Base-by-base conservation (phyloP, 306 rosid genomes). In the Arachis stenosperma region DNA sequence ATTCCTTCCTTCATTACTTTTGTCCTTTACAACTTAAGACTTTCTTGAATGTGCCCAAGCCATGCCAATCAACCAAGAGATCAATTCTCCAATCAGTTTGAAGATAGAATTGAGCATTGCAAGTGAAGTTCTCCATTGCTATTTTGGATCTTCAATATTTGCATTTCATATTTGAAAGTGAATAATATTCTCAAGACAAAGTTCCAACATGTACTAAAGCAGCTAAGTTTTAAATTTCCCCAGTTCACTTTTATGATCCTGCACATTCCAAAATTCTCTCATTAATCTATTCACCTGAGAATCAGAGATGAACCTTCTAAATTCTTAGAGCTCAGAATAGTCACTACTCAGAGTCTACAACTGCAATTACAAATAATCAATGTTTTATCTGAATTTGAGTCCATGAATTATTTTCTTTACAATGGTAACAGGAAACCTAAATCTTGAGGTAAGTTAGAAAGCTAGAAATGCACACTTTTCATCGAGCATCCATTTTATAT, bases 71-170 rank as follows among this genome's bases (percentile, higher is more conserved):
- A 79, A 51, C 71, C 57, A n/a, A n/a, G n/a, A n/a, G n/a, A n/a
- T n/a, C n/a, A 78, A 65, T 51, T 50, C 62, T 58, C 69, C 58
- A 68, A 40, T 0, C 29, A 55, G n/a, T 47, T 64, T 67, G 67
- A 71, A 9, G 71, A 71, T 39, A 60, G 57, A 62, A 37, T 42
- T 57, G 33, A 8, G 63, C 56, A 70, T 6, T 8, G 63, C 56
- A 70, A 8, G n/a, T 48, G 9, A 43, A 15, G 46, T 46, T 36
- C 54, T 6, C 27, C 61, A 55, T 22, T 15, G 50, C 6, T 52
- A 39, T 41, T 65, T 33, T 42, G 8, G 10, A 54, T 36, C 27
- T 17, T 29, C n/a, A 30, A 10, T 47, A 7, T 47, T 47, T 47
- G 5, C 40, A 29, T 27, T 8, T n/a, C 42, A 40, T 69, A 61